These are phyloP conservation scores for Priceomyces medius DNA, from an alignment of 805 yeast species.

Conservation along the genomic window DNA sequence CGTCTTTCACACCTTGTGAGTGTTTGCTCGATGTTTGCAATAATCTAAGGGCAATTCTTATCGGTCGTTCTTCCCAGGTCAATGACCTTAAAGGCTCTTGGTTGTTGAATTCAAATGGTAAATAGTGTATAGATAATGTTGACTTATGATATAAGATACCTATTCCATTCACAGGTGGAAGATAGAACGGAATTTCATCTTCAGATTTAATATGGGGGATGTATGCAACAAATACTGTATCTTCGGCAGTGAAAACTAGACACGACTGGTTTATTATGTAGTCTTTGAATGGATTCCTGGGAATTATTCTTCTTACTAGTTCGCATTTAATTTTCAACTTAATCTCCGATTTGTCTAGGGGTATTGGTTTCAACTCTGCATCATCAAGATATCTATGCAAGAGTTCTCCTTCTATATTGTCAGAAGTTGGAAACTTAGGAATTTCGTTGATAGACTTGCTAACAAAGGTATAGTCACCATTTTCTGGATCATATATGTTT, in stretches of 20 bases:
- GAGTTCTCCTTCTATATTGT: constrained; percentile 16
- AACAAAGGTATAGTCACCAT: constrained; percentile 28
- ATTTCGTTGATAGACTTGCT: constrained; percentile 24
- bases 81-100: constrained; percentile 26
- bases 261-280: constrained; percentile 84
- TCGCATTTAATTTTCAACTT: constrained; percentile 40
- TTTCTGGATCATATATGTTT: constrained; percentile 37
- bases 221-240: constrained; percentile 62
- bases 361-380: constrained; percentile 28
- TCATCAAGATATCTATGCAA: constrained; percentile 37
- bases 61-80: constrained; percentile 56
- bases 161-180: constrained; percentile 82
- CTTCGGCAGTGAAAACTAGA: constrained; percentile 40
- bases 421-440: constrained; percentile 35
- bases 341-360: constrained; percentile 20
- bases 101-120: constrained; percentile 50
- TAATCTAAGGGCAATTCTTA: constrained; percentile 79
- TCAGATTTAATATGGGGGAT: constrained; percentile 65
- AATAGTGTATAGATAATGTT: constrained; percentile 68
- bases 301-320: constrained; percentile 82
- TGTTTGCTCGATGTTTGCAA: constrained; percentile 80
- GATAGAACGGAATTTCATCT: constrained; percentile 77
- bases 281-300: constrained; percentile 87
- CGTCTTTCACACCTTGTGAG: constrained; percentile 77
- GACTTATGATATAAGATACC: constrained; percentile 57